These are phyloP conservation scores for Piper longum DNA, from an alignment of 164 flowering plant genomes.

Conservation along the genomic window DNA sequence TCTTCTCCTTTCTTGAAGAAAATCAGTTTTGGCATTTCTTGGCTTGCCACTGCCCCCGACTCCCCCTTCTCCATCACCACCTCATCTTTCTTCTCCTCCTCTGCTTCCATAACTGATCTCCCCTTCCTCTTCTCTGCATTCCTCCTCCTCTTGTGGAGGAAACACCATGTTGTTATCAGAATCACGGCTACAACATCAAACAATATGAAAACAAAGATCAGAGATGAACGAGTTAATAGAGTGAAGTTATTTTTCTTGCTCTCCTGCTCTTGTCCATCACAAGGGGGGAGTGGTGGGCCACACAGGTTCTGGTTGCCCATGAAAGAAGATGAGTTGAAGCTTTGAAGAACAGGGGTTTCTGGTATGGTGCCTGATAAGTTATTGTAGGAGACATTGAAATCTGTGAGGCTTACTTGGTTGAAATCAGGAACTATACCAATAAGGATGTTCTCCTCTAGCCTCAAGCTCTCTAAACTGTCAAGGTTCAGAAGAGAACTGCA, in stretches of 20 bases:
- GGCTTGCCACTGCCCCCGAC: neutral
- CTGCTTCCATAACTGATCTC: constrained; percentile 2
- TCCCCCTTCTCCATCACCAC: neutral
- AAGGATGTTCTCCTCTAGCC: neutral
- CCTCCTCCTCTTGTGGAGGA: constrained; percentile 19
- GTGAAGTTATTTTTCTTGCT: constrained; percentile 2
- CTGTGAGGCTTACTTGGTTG: neutral
- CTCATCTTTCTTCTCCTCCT: neutral
- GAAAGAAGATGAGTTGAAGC: neutral
- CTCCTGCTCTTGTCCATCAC: neutral
- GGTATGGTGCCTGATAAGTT: neutral
- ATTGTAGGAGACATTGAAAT: neutral
- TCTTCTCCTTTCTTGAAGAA: constrained; percentile 16
- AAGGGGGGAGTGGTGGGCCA: neutral
- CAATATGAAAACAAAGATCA: constrained; percentile 10
- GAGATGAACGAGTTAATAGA: neutral
- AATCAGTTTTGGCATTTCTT: constrained; percentile 25
- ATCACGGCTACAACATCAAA: constrained; percentile 19
- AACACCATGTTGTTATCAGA: constrained; percentile 16
- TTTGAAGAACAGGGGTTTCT: neutral
- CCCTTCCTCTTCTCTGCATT: constrained; percentile 9
- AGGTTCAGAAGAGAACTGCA: neutral
- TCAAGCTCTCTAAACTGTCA: neutral
- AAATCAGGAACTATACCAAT: neutral
- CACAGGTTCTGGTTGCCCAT: neutral